A percentile compares a stretch with the other conserved stretches of the same genome.
Conservation (phyloP, 1,284 basidiomycete genomes). For the Mycosarcoma mackinlayi region DNA sequence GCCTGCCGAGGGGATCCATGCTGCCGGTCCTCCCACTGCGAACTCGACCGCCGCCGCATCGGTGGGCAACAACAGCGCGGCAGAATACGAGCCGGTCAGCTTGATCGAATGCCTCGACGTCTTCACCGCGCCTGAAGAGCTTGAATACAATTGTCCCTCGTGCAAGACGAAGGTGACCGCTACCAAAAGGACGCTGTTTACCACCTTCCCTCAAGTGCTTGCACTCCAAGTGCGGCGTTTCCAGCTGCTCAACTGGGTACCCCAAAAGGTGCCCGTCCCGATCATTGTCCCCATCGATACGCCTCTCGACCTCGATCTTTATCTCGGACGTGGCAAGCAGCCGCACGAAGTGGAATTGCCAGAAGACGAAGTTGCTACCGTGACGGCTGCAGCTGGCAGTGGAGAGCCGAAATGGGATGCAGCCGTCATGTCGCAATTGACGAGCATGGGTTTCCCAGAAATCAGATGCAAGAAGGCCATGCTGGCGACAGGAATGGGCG, state of each 20-base stretch:
- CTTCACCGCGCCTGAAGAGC: constrained; percentile 76
- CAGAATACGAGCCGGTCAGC: constrained; percentile 77
- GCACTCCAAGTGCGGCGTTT: constrained; percentile 94
- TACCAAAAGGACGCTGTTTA: constrained; percentile 77
- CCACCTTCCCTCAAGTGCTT: constrained; percentile 87
- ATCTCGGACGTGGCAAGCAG: constrained; percentile 80
- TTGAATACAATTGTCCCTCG: constrained; percentile 78
- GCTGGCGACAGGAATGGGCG: constrained; percentile 80
- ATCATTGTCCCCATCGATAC: constrained; percentile 76
- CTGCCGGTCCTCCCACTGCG: background rate
- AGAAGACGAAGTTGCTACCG: constrained; percentile 69
- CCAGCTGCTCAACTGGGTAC: constrained; percentile 96
- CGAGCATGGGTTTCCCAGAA: constrained; percentile 64
- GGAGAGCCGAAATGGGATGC: constrained; percentile 47
- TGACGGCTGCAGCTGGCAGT: constrained; percentile 1
- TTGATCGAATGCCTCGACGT: constrained; percentile 78
- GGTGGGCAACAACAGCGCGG: constrained; percentile 5
- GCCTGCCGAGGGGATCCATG: constrained; percentile 49
- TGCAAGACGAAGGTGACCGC: constrained; percentile 77
- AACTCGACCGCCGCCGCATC: constrained; percentile 9
- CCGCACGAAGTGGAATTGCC: constrained; percentile 80
- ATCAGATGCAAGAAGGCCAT: constrained; percentile 73
- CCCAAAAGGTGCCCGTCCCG: constrained; percentile 92
- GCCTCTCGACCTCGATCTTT: constrained; percentile 76
- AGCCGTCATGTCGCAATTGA: constrained; percentile 59